A percentile compares a stretch with the other conserved stretches of the same genome.
These are phyloP conservation scores for Trametes punicea DNA, from an alignment of 768 basidiomycete species.

Conservation along the genomic window DNA sequence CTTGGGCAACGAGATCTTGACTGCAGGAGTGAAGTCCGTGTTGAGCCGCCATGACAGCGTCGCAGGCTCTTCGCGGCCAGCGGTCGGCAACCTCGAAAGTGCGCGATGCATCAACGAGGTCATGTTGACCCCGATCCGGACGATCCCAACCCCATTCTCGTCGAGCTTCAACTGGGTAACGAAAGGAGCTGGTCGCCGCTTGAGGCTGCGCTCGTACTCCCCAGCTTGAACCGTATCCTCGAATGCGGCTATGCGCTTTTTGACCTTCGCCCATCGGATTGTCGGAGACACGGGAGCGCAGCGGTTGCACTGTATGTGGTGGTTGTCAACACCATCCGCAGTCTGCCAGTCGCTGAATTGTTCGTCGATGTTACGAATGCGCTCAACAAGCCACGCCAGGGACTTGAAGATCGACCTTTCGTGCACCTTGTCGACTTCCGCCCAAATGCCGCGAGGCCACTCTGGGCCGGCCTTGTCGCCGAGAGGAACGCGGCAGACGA, in stretches of 20 bases:
- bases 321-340: constrained; percentile 40
- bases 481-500: constrained; percentile 75
- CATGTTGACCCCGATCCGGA: constrained; percentile 86
- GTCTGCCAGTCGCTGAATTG: constrained; percentile 66
- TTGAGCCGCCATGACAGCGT: constrained; percentile 77
- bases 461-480: constrained; percentile 66
- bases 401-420: constrained; percentile 79
- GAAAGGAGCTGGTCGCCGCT: constrained; percentile 82
- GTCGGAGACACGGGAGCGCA: constrained; percentile 79
- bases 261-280: constrained; percentile 69
- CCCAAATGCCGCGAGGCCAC: constrained; percentile 76
- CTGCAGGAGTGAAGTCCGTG: constrained; percentile 69
- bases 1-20: constrained; percentile 53
- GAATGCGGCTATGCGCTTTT: constrained; percentile 59
- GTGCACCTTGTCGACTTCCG: constrained; percentile 81
- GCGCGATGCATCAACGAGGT: constrained; percentile 87
- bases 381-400: constrained; percentile 84
- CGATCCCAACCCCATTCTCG: constrained; percentile 58
- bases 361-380: constrained; percentile 71
- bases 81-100: constrained; percentile 67
- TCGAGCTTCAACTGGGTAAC: constrained; percentile 77
- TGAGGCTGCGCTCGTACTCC: constrained; percentile 83
- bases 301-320: constrained; percentile 60
- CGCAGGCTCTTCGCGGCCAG: constrained; percentile 40
- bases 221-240: constrained; percentile 88